Evolutionary conservation across 2,329 filamentous ascomycete species (phyloP).

Genomic region (Apiospora aurea): DNA sequence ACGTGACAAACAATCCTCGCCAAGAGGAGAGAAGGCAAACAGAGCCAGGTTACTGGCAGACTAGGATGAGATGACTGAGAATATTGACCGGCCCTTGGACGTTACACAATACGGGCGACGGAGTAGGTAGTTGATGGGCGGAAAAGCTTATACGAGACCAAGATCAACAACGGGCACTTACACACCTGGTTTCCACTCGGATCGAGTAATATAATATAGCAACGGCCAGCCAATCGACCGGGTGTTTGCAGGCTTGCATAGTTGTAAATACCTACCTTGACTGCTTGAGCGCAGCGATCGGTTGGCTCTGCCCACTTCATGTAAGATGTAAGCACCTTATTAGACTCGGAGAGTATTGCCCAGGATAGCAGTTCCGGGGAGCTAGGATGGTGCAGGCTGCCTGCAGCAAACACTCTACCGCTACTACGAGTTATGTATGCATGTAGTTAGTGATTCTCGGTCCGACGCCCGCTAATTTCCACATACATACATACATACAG

Average conservation of each 20-base stretch:
- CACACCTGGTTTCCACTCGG: background rate
- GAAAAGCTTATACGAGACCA: background rate
- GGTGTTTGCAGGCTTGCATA: background rate
- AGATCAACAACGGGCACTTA: background rate
- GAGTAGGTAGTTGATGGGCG: background rate
- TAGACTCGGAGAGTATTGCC: background rate
- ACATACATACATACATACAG: background rate
- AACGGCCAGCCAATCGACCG: background rate
- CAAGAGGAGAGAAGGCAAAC: background rate
- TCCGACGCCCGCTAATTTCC: background rate
- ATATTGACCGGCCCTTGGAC: background rate
- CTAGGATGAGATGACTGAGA: background rate
- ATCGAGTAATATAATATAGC: background rate
- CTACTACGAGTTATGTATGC: too few relatives aligned
- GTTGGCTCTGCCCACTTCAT: background rate
- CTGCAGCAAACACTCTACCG: background rate
- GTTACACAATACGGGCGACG: background rate
- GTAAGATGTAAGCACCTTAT: background rate
- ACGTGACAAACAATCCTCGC: background rate
- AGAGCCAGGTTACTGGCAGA: background rate
- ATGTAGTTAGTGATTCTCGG: background rate
- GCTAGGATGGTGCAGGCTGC: background rate
- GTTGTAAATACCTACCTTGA: background rate
- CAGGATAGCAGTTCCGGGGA: background rate
- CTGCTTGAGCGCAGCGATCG: background rate